phyloP scores from a whole-genome alignment of 805 yeast genomes.

The Sugiyamaella chiloensis region DNA sequence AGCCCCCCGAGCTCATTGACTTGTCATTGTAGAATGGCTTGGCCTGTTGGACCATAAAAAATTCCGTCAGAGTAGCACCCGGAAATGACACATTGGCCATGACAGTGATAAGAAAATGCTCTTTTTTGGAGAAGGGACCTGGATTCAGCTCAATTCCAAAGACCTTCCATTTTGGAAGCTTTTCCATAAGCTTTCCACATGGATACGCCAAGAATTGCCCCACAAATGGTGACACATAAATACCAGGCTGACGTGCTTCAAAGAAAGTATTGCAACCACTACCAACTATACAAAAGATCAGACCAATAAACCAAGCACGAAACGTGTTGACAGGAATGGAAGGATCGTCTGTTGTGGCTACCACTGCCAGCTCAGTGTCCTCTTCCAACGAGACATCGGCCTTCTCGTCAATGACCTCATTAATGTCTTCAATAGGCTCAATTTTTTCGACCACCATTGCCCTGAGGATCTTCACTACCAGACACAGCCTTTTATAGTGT shows the following conservation, averaged over 20 bases:
- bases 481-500: background rate
- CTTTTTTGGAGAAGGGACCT: slow-evolving; percentile 63
- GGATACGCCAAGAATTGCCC: slow-evolving; percentile 52
- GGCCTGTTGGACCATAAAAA: slow-evolving; percentile 28
- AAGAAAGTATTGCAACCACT: slow-evolving; percentile 56
- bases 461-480: too few species aligned
- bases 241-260: slow-evolving; percentile 51
- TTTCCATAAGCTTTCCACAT: slow-evolving; percentile 42
- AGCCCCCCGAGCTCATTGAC: slow-evolving; percentile 39
- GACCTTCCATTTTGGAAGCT: slow-evolving; percentile 48
- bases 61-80: slow-evolving; percentile 26
- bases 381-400: background rate
- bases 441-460: background rate
- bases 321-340: slow-evolving; percentile 46
- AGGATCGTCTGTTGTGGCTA: slow-evolving; percentile 51
- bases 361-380: slow-evolving; percentile 50
- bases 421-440: background rate
- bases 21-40: slow-evolving; percentile 20
- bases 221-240: slow-evolving; percentile 41
- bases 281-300: slow-evolving; percentile 52
- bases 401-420: background rate
- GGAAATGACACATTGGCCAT: slow-evolving; percentile 29
- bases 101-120: slow-evolving; percentile 60
- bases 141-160: slow-evolving; percentile 46
- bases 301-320: slow-evolving; percentile 50